Evolutionary conservation across 2,329 filamentous ascomycete genomes (phyloP).

Genomic region (Arthrinium phaeospermum): DNA sequence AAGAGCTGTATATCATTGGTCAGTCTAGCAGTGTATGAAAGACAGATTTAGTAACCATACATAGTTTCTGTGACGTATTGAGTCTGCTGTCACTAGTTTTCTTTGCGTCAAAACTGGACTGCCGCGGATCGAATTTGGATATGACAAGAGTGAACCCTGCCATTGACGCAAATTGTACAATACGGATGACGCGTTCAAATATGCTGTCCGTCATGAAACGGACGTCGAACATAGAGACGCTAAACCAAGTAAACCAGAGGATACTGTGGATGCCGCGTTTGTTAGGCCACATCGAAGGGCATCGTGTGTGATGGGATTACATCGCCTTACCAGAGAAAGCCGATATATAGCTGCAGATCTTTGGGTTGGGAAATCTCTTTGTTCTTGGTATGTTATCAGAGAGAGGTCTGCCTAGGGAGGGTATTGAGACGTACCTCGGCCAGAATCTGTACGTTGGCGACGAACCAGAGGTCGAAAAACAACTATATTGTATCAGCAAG

Average conservation of each 20-base stretch:
- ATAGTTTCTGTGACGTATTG: slow-evolving; percentile 44
- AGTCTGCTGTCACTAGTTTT: slow-evolving; percentile 29
- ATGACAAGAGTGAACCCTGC: slow-evolving; percentile 67
- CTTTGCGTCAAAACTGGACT: slow-evolving; percentile 28
- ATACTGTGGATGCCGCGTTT: slow-evolving; percentile 31
- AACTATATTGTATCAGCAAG: slow-evolving; percentile 32
- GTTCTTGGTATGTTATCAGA: slow-evolving; percentile 14
- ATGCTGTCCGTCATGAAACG: slow-evolving; percentile 68
- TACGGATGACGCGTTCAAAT: slow-evolving; percentile 65
- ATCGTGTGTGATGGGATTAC: slow-evolving; percentile 26
- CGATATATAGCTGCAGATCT: slow-evolving; percentile 48
- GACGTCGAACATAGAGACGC: slow-evolving; percentile 67
- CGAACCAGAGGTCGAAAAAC: slow-evolving; percentile 65
- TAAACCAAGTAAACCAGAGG: slow-evolving; percentile 71
- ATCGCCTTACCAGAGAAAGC: slow-evolving; percentile 51
- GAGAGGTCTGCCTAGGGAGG: too few species aligned
- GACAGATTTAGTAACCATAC: slow-evolving; percentile 31
- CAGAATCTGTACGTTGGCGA: slow-evolving; percentile 68
- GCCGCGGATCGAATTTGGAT: slow-evolving; percentile 44
- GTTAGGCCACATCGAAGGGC: slow-evolving; percentile 29
- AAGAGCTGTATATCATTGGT: slow-evolving; percentile 34
- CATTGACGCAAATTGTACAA: slow-evolving; percentile 66
- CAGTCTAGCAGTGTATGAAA: neutral
- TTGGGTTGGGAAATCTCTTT: slow-evolving; percentile 28
- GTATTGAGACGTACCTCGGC: slow-evolving; percentile 43